Percentiles rank a stretch among this genome's conserved stretches.
phyloP scores from a whole-genome alignment of 148 eudicot species.

The Vaccinium macrocarpon region DNA sequence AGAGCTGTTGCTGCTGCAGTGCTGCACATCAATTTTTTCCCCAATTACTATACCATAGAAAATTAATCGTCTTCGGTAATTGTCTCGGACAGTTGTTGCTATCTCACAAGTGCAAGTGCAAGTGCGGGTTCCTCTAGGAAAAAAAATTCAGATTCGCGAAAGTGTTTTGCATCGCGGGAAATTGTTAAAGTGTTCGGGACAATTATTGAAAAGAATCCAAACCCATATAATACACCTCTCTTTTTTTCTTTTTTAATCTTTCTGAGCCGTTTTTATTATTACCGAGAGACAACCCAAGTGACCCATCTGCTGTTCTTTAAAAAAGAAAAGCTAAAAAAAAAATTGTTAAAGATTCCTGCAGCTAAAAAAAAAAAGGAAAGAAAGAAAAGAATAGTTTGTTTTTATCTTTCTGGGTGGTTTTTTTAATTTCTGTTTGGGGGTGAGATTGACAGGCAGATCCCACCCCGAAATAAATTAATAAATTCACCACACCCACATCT shows the following conservation, averaged over 20 bases:
- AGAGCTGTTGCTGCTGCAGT: constrained; percentile 34
- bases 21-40: neutral
- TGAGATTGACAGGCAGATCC: constrained; percentile 80
- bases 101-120: neutral
- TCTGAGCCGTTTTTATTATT: constrained; percentile 17
- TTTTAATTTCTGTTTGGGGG: neutral
- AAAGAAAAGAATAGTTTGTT: constrained; percentile 4
- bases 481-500: constrained; percentile 45
- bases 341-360: constrained; percentile 51
- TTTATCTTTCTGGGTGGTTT: neutral
- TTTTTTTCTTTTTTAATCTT: neutral
- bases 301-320: constrained; percentile 23
- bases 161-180: neutral
- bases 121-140: neutral
- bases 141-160: neutral
- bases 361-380: constrained; percentile 19
- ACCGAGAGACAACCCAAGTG: constrained; percentile 17
- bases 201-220: neutral
- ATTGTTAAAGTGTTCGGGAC: neutral
- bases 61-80: neutral
- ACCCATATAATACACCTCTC: neutral
- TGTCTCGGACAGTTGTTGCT: neutral
- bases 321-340: constrained; percentile 22
- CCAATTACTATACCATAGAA: neutral
- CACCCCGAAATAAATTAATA: constrained; percentile 44